Evolutionary conservation across 768 basidiomycete species (phyloP), one percentile per base, ranked within the genome.

Genomic region (Boletus sensibilis): DNA sequence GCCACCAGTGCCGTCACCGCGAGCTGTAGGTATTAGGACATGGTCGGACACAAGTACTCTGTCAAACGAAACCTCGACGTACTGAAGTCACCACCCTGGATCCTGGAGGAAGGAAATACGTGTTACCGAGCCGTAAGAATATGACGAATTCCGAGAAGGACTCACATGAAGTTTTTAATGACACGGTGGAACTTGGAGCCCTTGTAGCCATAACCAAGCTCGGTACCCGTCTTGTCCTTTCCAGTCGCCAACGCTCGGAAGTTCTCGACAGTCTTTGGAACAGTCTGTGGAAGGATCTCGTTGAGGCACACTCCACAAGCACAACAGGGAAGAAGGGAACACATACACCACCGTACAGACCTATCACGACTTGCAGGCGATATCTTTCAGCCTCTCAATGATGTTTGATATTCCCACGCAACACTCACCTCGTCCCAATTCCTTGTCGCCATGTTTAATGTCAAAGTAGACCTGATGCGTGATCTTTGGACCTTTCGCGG

Each of bases 21-120:
- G 79, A 53, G 91, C 90, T 92, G 54, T 46, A 37, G 31, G 40
- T n/a, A 42, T 49, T n/a, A 27, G 18, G 40, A 49, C 43, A 62
- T 46, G 34, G 39, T 69, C 25, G 53, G 51, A 56, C 61, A 27
- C 50, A 56, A 48, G 64, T 55, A 41, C 62, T 59, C 4, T 52
- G 42, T 63, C 57, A 48, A 34, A 39, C 39, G 11, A 50, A 57
- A 34, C 20, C 12, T 55, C 16, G 21, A 82, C 90, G 65, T 72
- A 90, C 92, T 97, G 76, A 98, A 99, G 77, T 98, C 96, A 76
- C 96, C 96, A 67, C 95, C 95, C 77, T 98, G 95, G 64, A 96
- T 94, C 92, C 91, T 92, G 58, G 35, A 27, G 20, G n/a, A 9
- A 62, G 56, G 33, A 39, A 48, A 25, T 10, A 34, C 5, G 10